These are phyloP conservation scores for Colletotrichum eremochloae DNA, from an alignment of 2,329 filamentous ascomycete species.

Conservation along the genomic window DNA sequence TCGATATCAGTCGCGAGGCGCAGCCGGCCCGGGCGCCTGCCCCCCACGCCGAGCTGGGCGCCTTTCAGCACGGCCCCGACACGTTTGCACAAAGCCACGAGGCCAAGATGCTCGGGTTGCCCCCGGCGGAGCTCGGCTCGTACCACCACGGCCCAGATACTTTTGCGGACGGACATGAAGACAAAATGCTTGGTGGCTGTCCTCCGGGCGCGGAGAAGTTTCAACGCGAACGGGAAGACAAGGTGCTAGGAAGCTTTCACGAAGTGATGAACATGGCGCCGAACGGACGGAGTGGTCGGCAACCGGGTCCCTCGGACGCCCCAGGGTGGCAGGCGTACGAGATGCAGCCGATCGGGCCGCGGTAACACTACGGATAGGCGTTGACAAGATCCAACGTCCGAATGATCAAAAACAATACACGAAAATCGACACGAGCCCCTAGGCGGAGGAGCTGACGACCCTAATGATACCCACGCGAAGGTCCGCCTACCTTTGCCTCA, in stretches of 20 bases:
- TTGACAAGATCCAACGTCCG: neutral
- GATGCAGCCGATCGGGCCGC: constrained; percentile 29
- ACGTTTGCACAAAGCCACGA: constrained; percentile 30
- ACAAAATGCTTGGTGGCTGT: constrained; percentile 33
- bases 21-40: neutral
- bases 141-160: constrained; percentile 39
- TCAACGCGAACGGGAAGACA: constrained; percentile 34
- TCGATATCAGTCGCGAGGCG: neutral
- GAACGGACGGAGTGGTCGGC: constrained; percentile 9
- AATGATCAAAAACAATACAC: neutral
- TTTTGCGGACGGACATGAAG: constrained; percentile 36
- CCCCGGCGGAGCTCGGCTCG: constrained; percentile 34
- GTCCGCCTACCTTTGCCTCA: constrained; percentile 22
- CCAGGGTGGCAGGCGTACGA: constrained; percentile 25
- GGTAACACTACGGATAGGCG: constrained; percentile 6
- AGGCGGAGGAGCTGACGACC: constrained; percentile 18
- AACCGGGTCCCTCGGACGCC: constrained; percentile 5
- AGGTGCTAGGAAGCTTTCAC: constrained; percentile 36
- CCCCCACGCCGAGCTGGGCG: constrained; percentile 32
- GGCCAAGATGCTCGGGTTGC: constrained; percentile 34
- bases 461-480: constrained; percentile 37
- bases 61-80: constrained; percentile 37
- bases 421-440: constrained; percentile 5
- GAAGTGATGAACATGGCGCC: constrained; percentile 27
- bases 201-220: constrained; percentile 29